A percentile compares a stretch with the other conserved stretches of the same genome.
Conservation (phyloP, 1,139 yeast genomes). For the Nakaseomyces delphensis region DNA sequence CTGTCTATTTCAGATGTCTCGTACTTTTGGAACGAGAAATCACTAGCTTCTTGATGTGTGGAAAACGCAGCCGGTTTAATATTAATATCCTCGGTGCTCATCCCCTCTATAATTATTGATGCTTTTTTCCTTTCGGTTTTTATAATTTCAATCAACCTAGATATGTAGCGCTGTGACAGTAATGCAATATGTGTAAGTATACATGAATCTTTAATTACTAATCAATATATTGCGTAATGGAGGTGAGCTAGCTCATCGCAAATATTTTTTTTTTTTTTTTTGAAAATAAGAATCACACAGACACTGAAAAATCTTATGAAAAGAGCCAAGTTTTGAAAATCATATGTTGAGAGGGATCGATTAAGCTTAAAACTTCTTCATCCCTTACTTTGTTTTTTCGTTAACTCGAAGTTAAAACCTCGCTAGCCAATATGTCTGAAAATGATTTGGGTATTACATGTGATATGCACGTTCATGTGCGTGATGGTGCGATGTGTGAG, state of each 20-base stretch:
- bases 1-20: slow-evolving; percentile 31
- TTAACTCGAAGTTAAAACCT: no score
- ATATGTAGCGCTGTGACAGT: no score
- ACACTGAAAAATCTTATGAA: no score
- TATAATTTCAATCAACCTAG: not conserved
- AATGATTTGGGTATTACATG: slow-evolving; percentile 74
- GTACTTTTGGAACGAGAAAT: slow-evolving; percentile 40
- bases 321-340: no score
- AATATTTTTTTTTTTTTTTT: no score
- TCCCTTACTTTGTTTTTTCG: no score
- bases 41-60: slow-evolving; percentile 48
- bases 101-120: not conserved
- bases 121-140: not conserved
- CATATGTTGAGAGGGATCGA: no score
- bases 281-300: no score
- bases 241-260: slow-evolving; percentile 3
- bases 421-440: slow-evolving; percentile 9
- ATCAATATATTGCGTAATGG: no score
- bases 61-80: slow-evolving; percentile 46
- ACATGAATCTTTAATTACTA: no score
- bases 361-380: no score
- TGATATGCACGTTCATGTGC: slow-evolving; percentile 92
- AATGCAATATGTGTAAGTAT: no score
- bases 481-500: slow-evolving; percentile 90
- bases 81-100: not conserved